Conservation (phyloP, 192 early-diverging fungal genomes). For the Jimgerdemannia flammicorona region DNA sequence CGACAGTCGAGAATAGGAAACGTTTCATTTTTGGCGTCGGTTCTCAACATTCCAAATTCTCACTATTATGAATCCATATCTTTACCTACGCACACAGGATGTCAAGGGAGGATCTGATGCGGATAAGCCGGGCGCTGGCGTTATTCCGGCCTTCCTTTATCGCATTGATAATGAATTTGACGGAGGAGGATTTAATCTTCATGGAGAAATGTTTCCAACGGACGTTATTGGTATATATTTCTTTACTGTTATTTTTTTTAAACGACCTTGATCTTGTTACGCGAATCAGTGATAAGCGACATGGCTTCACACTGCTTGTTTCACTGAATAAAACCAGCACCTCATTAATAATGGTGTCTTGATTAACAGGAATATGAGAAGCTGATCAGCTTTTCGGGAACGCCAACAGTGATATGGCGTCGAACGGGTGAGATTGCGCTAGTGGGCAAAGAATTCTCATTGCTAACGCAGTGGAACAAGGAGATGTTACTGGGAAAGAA, state of each 20-base stretch:
- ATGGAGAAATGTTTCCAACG: constrained; percentile 97
- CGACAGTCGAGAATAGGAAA: too few species aligned
- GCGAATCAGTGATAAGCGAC: too few species aligned
- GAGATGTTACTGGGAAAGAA: constrained; percentile 76
- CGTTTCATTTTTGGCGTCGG: too few species aligned
- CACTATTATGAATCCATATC: neutral
- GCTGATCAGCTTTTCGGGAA: constrained; percentile 91
- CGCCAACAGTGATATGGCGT: constrained; percentile 95
- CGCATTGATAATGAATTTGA: constrained; percentile 90
- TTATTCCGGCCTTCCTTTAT: constrained; percentile 92
- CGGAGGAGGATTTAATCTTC: constrained; percentile 90
- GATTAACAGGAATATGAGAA: constrained; percentile 85
- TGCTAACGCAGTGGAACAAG: constrained; percentile 88
- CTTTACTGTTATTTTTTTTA: constrained; percentile 11
- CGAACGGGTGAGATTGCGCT: constrained; percentile 94
- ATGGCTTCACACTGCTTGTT: too few species aligned
- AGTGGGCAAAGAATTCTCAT: constrained; percentile 94
- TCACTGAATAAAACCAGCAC: too few species aligned
- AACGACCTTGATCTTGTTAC: neutral
- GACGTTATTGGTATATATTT: constrained; percentile 67
- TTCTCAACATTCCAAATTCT: too few species aligned
- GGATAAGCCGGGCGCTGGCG: constrained; percentile 84
- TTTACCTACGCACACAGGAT: constrained; percentile 51
- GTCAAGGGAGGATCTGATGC: constrained; percentile 83
- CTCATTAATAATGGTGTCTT: neutral